Evolutionary conservation across 768 basidiomycete species (phyloP).

Genomic region (Trametes maxima): DNA sequence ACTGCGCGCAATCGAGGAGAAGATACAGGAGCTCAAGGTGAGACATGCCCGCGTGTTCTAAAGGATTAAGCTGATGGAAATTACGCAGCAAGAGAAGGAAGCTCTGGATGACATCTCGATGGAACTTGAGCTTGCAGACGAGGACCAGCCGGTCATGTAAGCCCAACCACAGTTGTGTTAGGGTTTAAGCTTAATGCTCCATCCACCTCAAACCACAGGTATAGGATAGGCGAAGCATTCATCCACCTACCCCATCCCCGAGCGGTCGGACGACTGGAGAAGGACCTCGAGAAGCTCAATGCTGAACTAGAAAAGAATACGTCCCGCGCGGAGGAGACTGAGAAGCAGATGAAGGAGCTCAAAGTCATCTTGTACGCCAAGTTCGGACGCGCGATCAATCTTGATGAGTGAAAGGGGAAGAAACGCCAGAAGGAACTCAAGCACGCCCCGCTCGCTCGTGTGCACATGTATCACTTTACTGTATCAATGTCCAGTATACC

Average conservation of each 20-base stretch:
- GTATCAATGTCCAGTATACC: conserved; percentile 15
- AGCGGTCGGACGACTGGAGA: conserved; percentile 73
- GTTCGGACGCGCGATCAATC: conserved; percentile 91
- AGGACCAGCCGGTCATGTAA: conserved; percentile 77
- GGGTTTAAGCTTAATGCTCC: no score
- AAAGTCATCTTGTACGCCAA: conserved; percentile 85
- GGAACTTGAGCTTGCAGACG: conserved; percentile 89
- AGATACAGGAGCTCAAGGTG: conserved; percentile 75
- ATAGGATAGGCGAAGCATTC: conserved; percentile 89
- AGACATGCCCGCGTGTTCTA: conserved; percentile 4
- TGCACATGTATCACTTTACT: background rate
- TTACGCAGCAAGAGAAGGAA: conserved; percentile 85
- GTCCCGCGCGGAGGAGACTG: conserved; percentile 61
- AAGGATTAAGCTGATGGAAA: background rate
- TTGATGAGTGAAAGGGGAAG: conserved; percentile 65
- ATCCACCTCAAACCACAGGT: conserved; percentile 47
- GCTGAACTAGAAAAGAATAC: conserved; percentile 54
- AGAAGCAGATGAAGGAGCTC: conserved; percentile 76
- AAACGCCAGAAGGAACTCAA: background rate
- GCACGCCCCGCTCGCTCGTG: no score
- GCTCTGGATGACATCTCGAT: conserved; percentile 86
- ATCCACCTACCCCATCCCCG: conserved; percentile 71
- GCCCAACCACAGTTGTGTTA: conserved; percentile 29
- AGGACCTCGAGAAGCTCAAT: conserved; percentile 63
- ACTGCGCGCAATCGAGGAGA: conserved; percentile 69